Percentiles rank a stretch among this genome's conserved stretches.
Conservation (phyloP, 2,329 filamentous ascomycete genomes). For the Zymoseptoria crescenta region DNA sequence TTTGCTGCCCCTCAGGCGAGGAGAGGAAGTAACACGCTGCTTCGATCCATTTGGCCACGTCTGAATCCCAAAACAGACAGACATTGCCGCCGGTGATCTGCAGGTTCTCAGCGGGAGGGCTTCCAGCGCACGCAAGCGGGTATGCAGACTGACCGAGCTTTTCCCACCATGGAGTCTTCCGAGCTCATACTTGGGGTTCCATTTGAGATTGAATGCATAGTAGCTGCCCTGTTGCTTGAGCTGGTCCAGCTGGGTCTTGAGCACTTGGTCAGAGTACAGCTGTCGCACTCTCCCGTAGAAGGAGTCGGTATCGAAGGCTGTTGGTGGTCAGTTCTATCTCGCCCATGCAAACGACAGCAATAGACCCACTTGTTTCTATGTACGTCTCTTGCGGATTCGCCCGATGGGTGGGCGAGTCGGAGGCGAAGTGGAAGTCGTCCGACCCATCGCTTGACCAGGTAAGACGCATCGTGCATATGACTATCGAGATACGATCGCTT, state of each 20-base stretch:
- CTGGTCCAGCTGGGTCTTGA: slow-evolving; percentile 3
- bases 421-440: background rate
- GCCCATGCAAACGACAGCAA: background rate
- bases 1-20: background rate
- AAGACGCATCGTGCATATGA: background rate
- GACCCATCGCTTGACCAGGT: background rate
- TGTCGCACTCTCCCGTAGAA: slow-evolving; percentile 2
- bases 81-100: slow-evolving; percentile 1
- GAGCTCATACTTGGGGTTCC: slow-evolving; percentile 3
- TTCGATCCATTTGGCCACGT: slow-evolving; percentile 56
- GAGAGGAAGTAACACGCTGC: slow-evolving; percentile 49
- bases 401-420: background rate
- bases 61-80: slow-evolving; percentile 50
- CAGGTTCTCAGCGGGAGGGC: background rate
- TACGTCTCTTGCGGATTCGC: slow-evolving; percentile 3
- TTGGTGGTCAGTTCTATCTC: background rate
- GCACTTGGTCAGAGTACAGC: background rate
- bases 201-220: slow-evolving; percentile 3
- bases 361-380: slow-evolving; percentile 1
- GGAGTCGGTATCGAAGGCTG: slow-evolving; percentile 1
- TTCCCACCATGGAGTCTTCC: slow-evolving; percentile 3
- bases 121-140: background rate
- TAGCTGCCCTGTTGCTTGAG: slow-evolving; percentile 2
- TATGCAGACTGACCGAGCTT: background rate
- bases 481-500: background rate